Evolutionary conservation across 257 asterid species (phyloP).

Genomic region (Gentiana macrophylla): DNA sequence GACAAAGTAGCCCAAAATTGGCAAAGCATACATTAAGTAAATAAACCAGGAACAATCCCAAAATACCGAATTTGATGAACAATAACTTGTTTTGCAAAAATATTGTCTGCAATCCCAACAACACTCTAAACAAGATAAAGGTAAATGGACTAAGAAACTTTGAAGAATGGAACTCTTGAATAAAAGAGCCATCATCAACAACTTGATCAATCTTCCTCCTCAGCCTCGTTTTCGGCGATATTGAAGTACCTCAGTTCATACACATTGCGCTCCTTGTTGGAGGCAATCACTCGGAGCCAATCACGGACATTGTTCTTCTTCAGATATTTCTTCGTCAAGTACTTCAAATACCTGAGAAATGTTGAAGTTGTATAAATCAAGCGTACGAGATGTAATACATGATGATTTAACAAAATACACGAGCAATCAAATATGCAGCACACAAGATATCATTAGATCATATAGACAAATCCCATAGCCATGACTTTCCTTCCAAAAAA

Average conservation of each 20-base stretch:
- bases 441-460: no score
- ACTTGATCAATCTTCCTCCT: conserved; percentile 28
- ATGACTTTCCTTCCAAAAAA: no score
- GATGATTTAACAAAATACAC: no score
- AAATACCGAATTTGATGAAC: no score
- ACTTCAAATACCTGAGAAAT: conserved; percentile 29
- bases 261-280: conserved; percentile 39
- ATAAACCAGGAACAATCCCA: no score
- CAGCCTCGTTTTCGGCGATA: conserved; percentile 43
- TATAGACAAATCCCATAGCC: no score
- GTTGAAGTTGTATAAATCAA: no score
- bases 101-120: background rate
- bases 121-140: background rate
- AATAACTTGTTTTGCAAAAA: background rate
- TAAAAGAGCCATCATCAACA: background rate
- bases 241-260: conserved; percentile 46
- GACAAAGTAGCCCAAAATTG: no score
- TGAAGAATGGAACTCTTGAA: background rate
- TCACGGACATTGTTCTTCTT: conserved; percentile 44
- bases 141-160: background rate
- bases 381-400: background rate
- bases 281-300: conserved; percentile 42
- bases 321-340: conserved; percentile 38
- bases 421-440: no score
- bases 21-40: no score